Conservation (phyloP, 768 basidiomycete genomes). For the Podaxis sp. region DNA sequence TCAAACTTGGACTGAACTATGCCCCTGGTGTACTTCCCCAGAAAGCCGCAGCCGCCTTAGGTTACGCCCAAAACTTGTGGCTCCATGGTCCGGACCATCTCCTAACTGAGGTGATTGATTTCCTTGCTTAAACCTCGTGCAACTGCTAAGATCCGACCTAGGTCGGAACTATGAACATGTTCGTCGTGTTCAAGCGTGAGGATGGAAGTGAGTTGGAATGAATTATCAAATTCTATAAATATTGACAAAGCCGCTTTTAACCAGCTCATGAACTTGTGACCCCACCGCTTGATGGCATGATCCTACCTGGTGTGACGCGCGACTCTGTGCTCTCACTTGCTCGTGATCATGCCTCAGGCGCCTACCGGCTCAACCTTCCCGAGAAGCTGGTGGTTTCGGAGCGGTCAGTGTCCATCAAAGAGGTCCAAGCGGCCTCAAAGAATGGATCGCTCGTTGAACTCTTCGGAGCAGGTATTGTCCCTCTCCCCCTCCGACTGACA, state of each 20-base stretch:
- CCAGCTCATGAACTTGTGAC: constrained; percentile 81
- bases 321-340: constrained; percentile 78
- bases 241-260: constrained; percentile 1
- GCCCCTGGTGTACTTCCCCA: constrained; percentile 88
- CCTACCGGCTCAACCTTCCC: constrained; percentile 48
- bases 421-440: constrained; percentile 57
- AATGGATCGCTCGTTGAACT: constrained; percentile 75
- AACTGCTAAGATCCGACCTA: constrained; percentile 16
- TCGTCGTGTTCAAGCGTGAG: constrained; percentile 70
- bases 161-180: constrained; percentile 94
- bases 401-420: constrained; percentile 72
- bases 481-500: neutral
- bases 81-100: constrained; percentile 69
- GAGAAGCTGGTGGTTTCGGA: constrained; percentile 60
- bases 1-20: constrained; percentile 87
- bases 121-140: constrained; percentile 29
- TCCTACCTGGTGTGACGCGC: constrained; percentile 90
- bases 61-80: constrained; percentile 91
- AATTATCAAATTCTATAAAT: neutral
- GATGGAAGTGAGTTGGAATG: constrained; percentile 50
- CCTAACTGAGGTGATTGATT: constrained; percentile 40
- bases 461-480: constrained; percentile 69
- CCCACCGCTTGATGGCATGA: constrained; percentile 86
- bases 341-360: constrained; percentile 54
- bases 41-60: constrained; percentile 66